Percentiles rank a stretch among this genome's conserved stretches.
Evolutionary conservation across 345 rosid species (phyloP).

Genomic region (Noccaea caerulescens): DNA sequence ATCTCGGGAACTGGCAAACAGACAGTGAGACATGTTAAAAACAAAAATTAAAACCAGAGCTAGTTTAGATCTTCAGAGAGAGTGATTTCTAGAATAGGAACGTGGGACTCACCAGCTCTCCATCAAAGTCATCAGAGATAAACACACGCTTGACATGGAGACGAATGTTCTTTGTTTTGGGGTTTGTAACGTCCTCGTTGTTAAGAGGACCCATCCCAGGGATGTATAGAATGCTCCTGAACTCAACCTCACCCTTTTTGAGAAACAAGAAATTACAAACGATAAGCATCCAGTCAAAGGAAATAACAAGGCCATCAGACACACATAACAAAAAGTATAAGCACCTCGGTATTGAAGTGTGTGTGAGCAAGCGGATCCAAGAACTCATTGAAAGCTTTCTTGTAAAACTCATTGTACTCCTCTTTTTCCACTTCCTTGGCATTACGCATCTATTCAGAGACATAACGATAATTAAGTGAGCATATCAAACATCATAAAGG

Average conservation of each 20-base stretch:
- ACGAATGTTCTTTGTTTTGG: constrained; percentile 91
- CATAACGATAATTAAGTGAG: constrained; percentile 23
- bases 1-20: constrained; percentile 83
- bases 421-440: constrained; percentile 80
- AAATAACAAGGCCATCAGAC: neutral
- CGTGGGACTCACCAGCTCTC: constrained; percentile 80
- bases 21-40: neutral
- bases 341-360: constrained; percentile 94
- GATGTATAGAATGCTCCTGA: constrained; percentile 85
- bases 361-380: constrained; percentile 85
- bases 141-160: constrained; percentile 94
- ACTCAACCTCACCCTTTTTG: constrained; percentile 97
- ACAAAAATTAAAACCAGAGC: constrained; percentile 4
- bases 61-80: neutral
- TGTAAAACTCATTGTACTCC: constrained; percentile 89
- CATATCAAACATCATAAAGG: constrained; percentile 4
- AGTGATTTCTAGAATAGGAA: neutral
- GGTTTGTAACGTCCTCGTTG: constrained; percentile 83
- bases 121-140: constrained; percentile 99
- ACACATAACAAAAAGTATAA: neutral
- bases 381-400: constrained; percentile 89
- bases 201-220: constrained; percentile 99
- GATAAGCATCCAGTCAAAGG: constrained; percentile 9
- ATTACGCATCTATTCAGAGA: constrained; percentile 69
- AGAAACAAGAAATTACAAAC: neutral